A percentile compares a stretch with the other conserved stretches of the same genome.
These are phyloP conservation scores for Tilletiaria anomala DNA, from an alignment of 1,284 basidiomycete genomes.

Conservation along the genomic window DNA sequence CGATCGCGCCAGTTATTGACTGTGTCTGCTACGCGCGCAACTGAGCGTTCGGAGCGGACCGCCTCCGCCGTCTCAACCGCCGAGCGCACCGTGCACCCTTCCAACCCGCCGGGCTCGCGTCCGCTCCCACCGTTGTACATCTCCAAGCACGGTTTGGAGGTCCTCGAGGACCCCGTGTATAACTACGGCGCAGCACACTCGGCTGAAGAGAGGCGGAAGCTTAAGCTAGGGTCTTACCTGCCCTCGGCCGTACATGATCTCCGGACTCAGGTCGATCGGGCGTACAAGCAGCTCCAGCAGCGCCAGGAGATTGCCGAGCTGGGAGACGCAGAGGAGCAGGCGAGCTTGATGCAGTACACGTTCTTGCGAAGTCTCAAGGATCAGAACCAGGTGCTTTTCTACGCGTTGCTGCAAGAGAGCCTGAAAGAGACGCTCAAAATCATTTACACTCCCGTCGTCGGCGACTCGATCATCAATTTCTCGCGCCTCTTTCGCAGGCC, in stretches of 20 bases:
- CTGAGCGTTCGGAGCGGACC: no score
- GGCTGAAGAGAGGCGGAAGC: neutral
- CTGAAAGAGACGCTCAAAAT: conserved; percentile 9
- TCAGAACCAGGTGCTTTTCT: conserved; percentile 11
- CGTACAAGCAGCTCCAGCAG: neutral
- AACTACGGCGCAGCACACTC: conserved; percentile 6
- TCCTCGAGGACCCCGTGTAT: conserved; percentile 1
- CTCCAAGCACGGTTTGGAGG: no score
- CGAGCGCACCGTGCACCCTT: no score
- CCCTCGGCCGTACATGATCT: conserved; percentile 2
- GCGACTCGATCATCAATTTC: conserved; percentile 10
- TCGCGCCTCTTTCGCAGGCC: conserved; percentile 9
- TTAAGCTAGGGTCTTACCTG: conserved; percentile 1
- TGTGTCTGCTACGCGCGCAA: no score
- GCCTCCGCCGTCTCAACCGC: no score
- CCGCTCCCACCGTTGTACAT: no score
- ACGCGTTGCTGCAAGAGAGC: conserved; percentile 4
- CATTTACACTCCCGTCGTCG: conserved; percentile 15
- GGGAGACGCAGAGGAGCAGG: no score
- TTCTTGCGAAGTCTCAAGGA: conserved; percentile 5
- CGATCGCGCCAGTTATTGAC: no score
- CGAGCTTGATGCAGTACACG: conserved; percentile 6
- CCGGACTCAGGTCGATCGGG: conserved; percentile 1
- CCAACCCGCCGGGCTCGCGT: no score
- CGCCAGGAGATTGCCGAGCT: conserved; percentile 3